phyloP scores from a whole-genome alignment of 2,329 filamentous ascomycete genomes.

The Monilinia vaccinii-corymbosi region DNA sequence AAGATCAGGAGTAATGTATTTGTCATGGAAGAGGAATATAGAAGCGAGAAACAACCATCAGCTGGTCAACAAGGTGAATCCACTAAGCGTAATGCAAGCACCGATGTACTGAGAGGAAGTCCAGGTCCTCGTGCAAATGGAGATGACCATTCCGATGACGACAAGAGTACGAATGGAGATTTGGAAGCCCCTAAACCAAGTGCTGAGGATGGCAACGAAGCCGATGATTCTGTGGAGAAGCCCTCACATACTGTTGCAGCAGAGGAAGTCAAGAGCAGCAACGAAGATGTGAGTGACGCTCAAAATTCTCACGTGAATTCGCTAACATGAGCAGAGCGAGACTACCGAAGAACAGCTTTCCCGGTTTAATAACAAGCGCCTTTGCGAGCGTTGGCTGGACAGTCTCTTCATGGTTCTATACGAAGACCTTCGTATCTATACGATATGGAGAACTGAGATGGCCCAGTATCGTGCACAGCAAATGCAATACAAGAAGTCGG shows the following conservation, averaged over 20 bases:
- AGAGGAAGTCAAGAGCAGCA: slow-evolving; percentile 65
- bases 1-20: slow-evolving; percentile 96
- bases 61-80: slow-evolving; percentile 35
- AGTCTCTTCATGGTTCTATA: slow-evolving; percentile 99
- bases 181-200: slow-evolving; percentile 19
- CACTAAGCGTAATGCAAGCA: slow-evolving; percentile 63
- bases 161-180: slow-evolving; percentile 27
- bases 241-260: slow-evolving; percentile 72
- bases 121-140: slow-evolving; percentile 46
- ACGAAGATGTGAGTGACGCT: slow-evolving; percentile 50
- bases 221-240: slow-evolving; percentile 53
- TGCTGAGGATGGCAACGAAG: slow-evolving; percentile 21
- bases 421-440: slow-evolving; percentile 95
- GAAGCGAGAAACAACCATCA: slow-evolving; percentile 69
- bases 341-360: slow-evolving; percentile 67
- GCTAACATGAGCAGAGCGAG: slow-evolving; percentile 40
- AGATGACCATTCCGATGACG: slow-evolving; percentile 29
- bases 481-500: slow-evolving; percentile 91
- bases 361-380: slow-evolving; percentile 90
- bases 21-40: slow-evolving; percentile 98
- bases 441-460: slow-evolving; percentile 98
- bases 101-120: slow-evolving; percentile 64
- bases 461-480: slow-evolving; percentile 89
- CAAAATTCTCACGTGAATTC: slow-evolving; percentile 19
- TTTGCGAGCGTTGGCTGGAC: slow-evolving; percentile 96